These are phyloP conservation scores for Trematosphaeria pertusa DNA, from an alignment of 2,329 filamentous ascomycete species.

Conservation along the genomic window DNA sequence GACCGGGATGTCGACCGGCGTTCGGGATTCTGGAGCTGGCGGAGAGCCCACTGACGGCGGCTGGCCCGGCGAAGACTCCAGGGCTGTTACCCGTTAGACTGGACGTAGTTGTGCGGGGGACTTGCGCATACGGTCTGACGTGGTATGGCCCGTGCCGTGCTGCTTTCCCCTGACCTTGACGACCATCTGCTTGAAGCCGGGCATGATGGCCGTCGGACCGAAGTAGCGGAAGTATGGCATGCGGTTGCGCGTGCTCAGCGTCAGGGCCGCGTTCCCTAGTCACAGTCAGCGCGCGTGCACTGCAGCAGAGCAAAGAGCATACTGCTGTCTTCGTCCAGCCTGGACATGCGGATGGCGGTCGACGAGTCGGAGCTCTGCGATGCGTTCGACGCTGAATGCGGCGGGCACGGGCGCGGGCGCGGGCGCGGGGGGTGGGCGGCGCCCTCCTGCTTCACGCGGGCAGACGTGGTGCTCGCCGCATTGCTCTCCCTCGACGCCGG, in stretches of 20 bases:
- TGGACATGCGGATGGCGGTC: constrained; percentile 20
- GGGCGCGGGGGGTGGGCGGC: constrained; percentile 37
- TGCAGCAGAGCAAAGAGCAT: too few relatives aligned
- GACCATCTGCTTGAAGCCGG: constrained; percentile 93
- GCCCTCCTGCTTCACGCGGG: constrained; percentile 26
- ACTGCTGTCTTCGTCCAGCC: constrained; percentile 26
- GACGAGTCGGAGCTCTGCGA: constrained; percentile 34
- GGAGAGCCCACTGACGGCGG: constrained; percentile 36
- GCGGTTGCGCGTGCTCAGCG: constrained; percentile 63
- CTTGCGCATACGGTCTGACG: constrained; percentile 54
- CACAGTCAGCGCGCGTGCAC: neutral
- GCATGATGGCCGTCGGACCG: constrained; percentile 88
- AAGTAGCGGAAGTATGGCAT: constrained; percentile 93
- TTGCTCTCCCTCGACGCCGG: constrained; percentile 25
- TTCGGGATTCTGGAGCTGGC: constrained; percentile 50
- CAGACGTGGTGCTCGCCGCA: constrained; percentile 14
- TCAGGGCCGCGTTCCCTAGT: constrained; percentile 29
- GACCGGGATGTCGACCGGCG: constrained; percentile 62
- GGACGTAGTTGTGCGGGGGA: neutral
- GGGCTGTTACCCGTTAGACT: constrained; percentile 17
- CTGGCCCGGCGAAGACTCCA: constrained; percentile 46
- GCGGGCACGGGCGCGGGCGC: constrained; percentile 29
- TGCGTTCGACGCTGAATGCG: constrained; percentile 24
- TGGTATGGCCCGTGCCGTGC: constrained; percentile 64
- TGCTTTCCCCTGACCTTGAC: constrained; percentile 74